Conservation (phyloP, 768 basidiomycete genomes). For the Auriscalpium orientale region DNA sequence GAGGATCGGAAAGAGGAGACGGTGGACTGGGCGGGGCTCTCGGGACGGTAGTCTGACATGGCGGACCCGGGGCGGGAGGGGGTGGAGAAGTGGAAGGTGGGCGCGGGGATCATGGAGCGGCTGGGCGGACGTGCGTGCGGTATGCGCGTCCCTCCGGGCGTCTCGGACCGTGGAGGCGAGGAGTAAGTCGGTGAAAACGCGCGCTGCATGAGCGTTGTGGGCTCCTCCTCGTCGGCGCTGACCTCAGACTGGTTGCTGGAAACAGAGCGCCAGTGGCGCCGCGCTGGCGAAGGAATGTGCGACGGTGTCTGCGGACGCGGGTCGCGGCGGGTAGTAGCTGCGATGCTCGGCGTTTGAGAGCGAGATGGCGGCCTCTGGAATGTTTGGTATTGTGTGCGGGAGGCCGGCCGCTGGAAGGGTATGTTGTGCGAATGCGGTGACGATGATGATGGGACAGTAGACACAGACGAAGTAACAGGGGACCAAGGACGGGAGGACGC, state of each 20-base stretch:
- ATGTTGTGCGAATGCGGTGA: background rate
- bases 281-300: conserved; percentile 61
- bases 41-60: conserved; percentile 48
- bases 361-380: conserved; percentile 43
- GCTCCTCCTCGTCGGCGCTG: conserved; percentile 38
- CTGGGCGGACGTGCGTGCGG: conserved; percentile 72
- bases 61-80: conserved; percentile 66
- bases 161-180: conserved; percentile 23
- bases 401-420: conserved; percentile 40
- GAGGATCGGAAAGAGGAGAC: conserved; percentile 35
- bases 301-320: conserved; percentile 74
- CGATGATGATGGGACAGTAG: conserved; percentile 24
- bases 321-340: conserved; percentile 41
- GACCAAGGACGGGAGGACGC: conserved; percentile 17
- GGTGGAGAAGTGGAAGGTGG: conserved; percentile 60
- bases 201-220: conserved; percentile 43
- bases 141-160: conserved; percentile 33
- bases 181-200: conserved; percentile 57
- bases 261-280: conserved; percentile 35
- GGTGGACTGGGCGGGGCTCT: conserved; percentile 6
- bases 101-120: conserved; percentile 77
- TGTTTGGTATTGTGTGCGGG: conserved; percentile 42
- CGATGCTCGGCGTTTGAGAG: conserved; percentile 44
- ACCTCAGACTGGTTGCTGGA: conserved; percentile 40
- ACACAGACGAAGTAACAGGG: conserved; percentile 13